Conservation (phyloP, 148 eudicot genomes). For the Rhododendron henanense region DNA sequence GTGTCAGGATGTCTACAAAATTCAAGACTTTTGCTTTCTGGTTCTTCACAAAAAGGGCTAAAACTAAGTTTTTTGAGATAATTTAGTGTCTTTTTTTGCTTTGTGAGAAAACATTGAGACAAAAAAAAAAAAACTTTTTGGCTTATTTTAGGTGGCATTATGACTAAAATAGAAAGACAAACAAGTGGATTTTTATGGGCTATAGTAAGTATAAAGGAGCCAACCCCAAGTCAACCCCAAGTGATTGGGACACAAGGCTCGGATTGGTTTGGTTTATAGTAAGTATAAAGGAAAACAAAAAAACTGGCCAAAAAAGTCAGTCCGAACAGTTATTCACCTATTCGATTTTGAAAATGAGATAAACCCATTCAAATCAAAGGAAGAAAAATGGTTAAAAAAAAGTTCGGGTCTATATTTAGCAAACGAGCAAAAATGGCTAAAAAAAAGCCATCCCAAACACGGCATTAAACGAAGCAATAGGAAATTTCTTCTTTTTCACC, state of each 20-base stretch:
- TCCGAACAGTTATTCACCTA: neutral
- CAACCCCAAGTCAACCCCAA: no score
- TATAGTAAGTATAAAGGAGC: neutral
- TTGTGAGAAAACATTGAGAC: neutral
- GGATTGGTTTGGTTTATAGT: no score
- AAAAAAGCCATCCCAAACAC: neutral
- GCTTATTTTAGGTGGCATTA: neutral
- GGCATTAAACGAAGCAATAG: neutral
- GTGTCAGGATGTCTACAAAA: neutral
- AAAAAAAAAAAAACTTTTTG: neutral
- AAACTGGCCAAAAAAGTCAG: neutral
- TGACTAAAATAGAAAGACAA: neutral
- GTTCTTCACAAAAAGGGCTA: neutral
- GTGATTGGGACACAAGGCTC: no score
- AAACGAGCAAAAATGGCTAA: no score
- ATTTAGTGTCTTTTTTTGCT: neutral
- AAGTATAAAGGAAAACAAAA: neutral
- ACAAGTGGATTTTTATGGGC: neutral
- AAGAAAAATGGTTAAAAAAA: no score
- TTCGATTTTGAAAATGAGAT: neutral
- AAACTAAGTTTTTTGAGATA: neutral
- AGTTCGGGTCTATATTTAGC: no score
- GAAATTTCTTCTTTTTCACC: no score
- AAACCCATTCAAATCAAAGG: neutral
- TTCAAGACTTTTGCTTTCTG: neutral